Evolutionary conservation across 2,329 filamentous ascomycete species (phyloP), one percentile per base, ranked within the genome.

Genomic region (Myrmaecium sp.): DNA sequence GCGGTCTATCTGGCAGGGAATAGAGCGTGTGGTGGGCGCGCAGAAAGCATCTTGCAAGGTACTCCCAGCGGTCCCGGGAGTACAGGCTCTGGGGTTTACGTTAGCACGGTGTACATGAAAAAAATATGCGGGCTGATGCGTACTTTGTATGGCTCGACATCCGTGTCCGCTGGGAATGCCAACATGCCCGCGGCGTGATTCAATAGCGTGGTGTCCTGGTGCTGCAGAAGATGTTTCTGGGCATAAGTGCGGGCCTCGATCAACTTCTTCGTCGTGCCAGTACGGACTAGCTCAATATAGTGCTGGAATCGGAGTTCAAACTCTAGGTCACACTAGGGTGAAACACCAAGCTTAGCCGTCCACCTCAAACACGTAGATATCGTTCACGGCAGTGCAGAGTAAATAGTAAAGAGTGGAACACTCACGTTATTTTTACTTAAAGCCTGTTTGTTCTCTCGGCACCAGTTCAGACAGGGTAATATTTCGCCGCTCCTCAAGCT

Each of bases 261-360:
- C 23, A 78, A 60, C 43, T 76, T 82, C 5, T 56, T 47, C 14
- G 65, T 43, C 28, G 51, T 45, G 6, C 51, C 67, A 20, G 64
- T 69, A 32, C 86, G 66, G 32, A 92, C 71, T 33, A 95, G 64
- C 52, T 95, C 89, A 40, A 95, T 84, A 49, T 84, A 95, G 49
- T 95, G 84, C 51, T 98, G 89, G 41, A 91, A 65, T 8, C 89
- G 74, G 22, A 98, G 66, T 62, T 92, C 81, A 44, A 93, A 92
- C 51, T 98, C 89, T 10, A 98, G 66, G 37, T 77, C 79, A 43
- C 75, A 82, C 64, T 82, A 39, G 8, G 3, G 14, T 11, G 25
- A 5, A 16, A 15, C 17, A 13, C n/a, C 2, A 4, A 23, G 13
- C 17, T 11, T 22, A 19, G 19, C 26, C 20, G 14, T 16, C 9